These are phyloP conservation scores for Lyophyllum decastes DNA, from an alignment of 768 basidiomycete genomes.

Conservation along the genomic window DNA sequence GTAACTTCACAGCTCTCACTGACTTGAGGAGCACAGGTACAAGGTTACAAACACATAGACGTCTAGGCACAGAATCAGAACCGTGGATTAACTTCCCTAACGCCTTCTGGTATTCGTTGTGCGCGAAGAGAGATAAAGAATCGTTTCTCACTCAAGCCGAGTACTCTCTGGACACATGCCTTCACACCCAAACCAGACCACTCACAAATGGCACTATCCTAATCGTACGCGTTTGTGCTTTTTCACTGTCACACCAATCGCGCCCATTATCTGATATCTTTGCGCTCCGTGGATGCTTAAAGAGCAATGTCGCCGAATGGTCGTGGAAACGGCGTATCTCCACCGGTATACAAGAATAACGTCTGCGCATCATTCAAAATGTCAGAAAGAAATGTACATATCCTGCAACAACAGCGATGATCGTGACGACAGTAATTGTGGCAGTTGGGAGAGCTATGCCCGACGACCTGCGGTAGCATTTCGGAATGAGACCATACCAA, in stretches of 20 bases:
- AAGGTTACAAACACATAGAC: constrained; percentile 78
- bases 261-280: neutral
- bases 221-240: neutral
- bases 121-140: neutral
- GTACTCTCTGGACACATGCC: neutral
- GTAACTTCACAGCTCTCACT: neutral
- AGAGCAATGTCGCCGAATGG: neutral
- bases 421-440: neutral
- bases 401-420: constrained; percentile 1
- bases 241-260: neutral
- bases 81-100: neutral
- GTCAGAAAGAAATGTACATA: neutral
- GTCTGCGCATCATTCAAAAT: neutral
- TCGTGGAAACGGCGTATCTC: neutral
- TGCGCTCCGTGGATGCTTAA: neutral
- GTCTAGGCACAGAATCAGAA: constrained; percentile 4
- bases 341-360: neutral
- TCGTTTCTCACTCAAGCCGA: neutral
- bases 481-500: neutral
- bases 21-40: constrained; percentile 52
- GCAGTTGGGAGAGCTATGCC: neutral
- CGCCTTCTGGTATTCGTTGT: no score
- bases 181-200: neutral
- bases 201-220: neutral
- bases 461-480: neutral